Evolutionary conservation across 1,284 basidiomycete species (phyloP).

Genomic region (Pascua guehoae): DNA sequence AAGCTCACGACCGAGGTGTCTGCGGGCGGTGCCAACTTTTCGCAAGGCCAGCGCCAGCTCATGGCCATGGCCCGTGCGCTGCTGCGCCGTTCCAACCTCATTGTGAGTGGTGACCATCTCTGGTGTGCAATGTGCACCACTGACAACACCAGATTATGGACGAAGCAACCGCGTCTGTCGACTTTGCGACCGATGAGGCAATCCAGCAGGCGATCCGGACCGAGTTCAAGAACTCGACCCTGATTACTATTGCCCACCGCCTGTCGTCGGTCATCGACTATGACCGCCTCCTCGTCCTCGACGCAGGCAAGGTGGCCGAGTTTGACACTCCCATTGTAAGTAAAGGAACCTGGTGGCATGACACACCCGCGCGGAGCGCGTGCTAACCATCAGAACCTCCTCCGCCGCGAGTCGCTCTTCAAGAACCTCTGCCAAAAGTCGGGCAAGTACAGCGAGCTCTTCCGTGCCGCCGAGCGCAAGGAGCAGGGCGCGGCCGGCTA

Average conservation of each 20-base stretch:
- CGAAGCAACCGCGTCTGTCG: slow-evolving; percentile 76
- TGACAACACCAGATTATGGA: slow-evolving; percentile 59
- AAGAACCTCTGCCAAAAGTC: slow-evolving; percentile 76
- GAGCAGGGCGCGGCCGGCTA: slow-evolving; percentile 18
- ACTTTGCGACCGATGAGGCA: slow-evolving; percentile 63
- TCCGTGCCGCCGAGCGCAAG: slow-evolving; percentile 43
- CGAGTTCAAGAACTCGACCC: slow-evolving; percentile 69
- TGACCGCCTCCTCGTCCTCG: slow-evolving; percentile 74
- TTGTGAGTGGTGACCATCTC: slow-evolving; percentile 42
- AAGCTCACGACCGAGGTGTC: slow-evolving; percentile 70
- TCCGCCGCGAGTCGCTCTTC: slow-evolving; percentile 70
- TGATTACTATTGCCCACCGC: slow-evolving; percentile 81
- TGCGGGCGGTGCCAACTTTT: slow-evolving; percentile 76
- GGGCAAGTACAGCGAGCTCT: slow-evolving; percentile 63
- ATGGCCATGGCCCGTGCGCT: slow-evolving; percentile 67
- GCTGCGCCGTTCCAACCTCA: slow-evolving; percentile 67
- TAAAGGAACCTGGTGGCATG: not conserved
- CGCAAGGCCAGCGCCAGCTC: slow-evolving; percentile 77
- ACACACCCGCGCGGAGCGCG: too few species aligned
- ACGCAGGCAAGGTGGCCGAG: slow-evolving; percentile 72
- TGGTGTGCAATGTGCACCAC: slow-evolving; percentile 1
- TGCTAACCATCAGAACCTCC: slow-evolving; percentile 54
- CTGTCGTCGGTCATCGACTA: slow-evolving; percentile 67
- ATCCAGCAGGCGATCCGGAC: slow-evolving; percentile 77
- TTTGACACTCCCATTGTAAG: slow-evolving; percentile 69